Percentiles rank a stretch among this genome's conserved stretches.
phyloP scores from a whole-genome alignment of 148 eudicot genomes.

The Euryodendron excelsum region DNA sequence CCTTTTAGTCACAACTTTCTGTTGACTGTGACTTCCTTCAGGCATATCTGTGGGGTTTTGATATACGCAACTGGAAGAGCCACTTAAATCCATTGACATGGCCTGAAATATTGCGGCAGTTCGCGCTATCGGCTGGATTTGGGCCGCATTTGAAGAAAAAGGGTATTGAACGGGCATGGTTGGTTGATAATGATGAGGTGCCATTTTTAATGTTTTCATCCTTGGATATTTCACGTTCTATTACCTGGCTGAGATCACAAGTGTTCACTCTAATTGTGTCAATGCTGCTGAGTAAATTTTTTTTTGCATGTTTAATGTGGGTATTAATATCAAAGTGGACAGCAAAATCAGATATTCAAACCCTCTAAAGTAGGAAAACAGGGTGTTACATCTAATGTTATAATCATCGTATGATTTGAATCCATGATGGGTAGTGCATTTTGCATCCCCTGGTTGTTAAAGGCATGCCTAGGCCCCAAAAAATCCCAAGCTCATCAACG shows the following conservation, averaged over 20 bases:
- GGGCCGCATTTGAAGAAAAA: slow-evolving; percentile 53
- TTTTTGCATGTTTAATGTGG: background rate
- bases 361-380: background rate
- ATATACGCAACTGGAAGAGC: slow-evolving; percentile 52
- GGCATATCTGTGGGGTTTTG: slow-evolving; percentile 60
- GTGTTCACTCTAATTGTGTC: background rate
- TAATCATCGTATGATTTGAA: background rate
- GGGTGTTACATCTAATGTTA: background rate
- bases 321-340: background rate
- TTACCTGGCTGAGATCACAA: background rate
- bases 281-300: background rate
- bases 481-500: too few relatives aligned
- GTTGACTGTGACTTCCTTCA: slow-evolving; percentile 9
- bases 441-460: too few relatives aligned
- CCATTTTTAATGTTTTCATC: background rate
- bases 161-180: slow-evolving; percentile 23
- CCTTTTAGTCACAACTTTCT: background rate
- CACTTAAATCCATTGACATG: slow-evolving; percentile 54
- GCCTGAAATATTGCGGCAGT: slow-evolving; percentile 59
- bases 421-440: background rate
- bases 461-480: too few relatives aligned
- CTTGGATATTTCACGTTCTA: background rate
- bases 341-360: background rate
- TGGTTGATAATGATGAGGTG: slow-evolving; percentile 47
- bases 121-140: slow-evolving; percentile 54